Conservation (phyloP, 257 asterid species). For the Solanum ahanhuiri region DNA sequence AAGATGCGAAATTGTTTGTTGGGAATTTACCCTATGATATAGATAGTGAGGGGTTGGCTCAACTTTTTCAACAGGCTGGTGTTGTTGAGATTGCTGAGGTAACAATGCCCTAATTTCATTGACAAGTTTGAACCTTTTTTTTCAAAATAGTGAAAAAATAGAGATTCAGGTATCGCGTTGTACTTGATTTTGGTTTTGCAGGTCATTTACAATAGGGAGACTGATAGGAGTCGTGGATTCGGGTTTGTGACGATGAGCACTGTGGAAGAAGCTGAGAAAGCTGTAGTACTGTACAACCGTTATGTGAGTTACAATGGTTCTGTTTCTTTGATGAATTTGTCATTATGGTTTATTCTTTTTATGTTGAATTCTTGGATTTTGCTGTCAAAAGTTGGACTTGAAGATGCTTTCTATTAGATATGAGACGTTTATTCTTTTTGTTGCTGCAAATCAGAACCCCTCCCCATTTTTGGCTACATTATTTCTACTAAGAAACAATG, state of each 20-base stretch:
- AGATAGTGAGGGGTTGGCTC: constrained; percentile 55
- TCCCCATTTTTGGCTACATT: not conserved
- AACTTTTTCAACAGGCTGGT: constrained; percentile 69
- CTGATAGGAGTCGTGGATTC: constrained; percentile 80
- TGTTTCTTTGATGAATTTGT: not conserved
- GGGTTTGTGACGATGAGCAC: constrained; percentile 94
- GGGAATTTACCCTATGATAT: constrained; percentile 84
- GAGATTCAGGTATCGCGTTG: not conserved
- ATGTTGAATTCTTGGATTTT: not conserved
- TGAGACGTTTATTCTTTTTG: not conserved
- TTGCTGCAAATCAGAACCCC: not conserved
- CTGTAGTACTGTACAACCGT: constrained; percentile 64
- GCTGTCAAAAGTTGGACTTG: not conserved
- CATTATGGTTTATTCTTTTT: not conserved
- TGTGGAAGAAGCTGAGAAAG: constrained; percentile 82
- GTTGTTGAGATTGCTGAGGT: constrained; percentile 88
- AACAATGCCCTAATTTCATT: not conserved
- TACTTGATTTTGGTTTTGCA: constrained; percentile 14
- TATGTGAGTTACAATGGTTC: constrained; percentile 44
- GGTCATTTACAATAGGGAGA: constrained; percentile 71
- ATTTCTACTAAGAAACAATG: not conserved
- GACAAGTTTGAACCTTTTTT: not conserved
- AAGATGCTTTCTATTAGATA: not conserved
- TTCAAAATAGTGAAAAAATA: not conserved
- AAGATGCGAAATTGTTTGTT: constrained; percentile 76